Base-by-base conservation (phyloP, 352 stramenopile species). In the Detonula confervacea region DNA sequence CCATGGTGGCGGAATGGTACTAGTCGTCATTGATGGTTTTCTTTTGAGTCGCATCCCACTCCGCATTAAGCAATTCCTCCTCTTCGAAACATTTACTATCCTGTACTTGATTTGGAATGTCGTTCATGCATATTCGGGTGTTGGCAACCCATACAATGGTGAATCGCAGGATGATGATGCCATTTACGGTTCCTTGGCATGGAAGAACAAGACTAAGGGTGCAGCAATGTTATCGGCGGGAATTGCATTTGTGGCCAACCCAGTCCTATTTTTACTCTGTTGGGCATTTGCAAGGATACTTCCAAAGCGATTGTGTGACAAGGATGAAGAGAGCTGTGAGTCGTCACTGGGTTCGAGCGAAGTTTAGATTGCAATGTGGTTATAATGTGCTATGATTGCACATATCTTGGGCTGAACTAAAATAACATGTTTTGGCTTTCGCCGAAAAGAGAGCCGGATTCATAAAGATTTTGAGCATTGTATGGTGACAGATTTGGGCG, bases 11-110 rank as follows among this genome's bases (percentile, higher is more conserved):
- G 55, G 46, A 2, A 67, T 64, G 14, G 0, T 76, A 14, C 18
- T 77, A 5, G 27, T 86, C 14, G 5, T 81, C 12, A 52, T 86
- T 55, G 77, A 86, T 46, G 72, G 77, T 22, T 69, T 79, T 8
- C 6, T 75, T 9, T 14, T 86, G 25, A 72, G 60, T 46, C 51
- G 49, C 0, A 79, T 81, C 39, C 72, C 77, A 59, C 22, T 86
- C 20, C 65, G 77, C 22, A 63, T 81, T 30, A 75, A 72, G 25
- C 77, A 86, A 37, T 74, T 82, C 39, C 16, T 78, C 18, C 46
- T 86, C n/a, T 47, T 70, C 8, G 65, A 78, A 51, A 6, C 12
- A 24, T 79, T 82, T 69, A 16, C 47, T 7, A 14, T 44, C 0
- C n/a, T 61, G 4, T 82, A 79, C 44, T 1, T 82, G 2, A 2